Conservation (phyloP, 163 green algal genomes). For the Chloromonas sp. region DNA sequence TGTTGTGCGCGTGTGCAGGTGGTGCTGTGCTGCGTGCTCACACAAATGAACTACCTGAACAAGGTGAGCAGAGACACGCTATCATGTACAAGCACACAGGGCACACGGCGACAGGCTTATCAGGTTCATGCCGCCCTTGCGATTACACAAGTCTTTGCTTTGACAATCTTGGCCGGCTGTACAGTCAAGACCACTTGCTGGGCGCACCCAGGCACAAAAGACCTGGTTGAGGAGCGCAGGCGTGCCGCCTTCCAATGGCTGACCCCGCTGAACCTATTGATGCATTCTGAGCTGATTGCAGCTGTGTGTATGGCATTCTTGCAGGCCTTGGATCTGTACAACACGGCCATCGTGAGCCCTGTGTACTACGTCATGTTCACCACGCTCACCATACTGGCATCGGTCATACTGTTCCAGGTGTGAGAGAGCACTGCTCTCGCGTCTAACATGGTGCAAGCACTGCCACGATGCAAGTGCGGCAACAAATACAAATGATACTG, state of each 20-base stretch:
- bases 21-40: slow-evolving; percentile 80
- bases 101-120: too few species aligned
- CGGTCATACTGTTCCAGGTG: slow-evolving; percentile 87
- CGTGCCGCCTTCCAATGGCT: not conserved
- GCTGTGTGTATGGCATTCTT: not conserved
- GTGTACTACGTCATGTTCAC: slow-evolving; percentile 99
- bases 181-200: not conserved
- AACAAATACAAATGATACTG: not conserved
- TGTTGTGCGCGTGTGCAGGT: slow-evolving; percentile 37
- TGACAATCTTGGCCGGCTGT: too few species aligned
- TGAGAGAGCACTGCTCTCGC: not conserved
- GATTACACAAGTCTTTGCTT: too few species aligned
- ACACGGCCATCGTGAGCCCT: slow-evolving; percentile 93
- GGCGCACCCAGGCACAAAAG: not conserved
- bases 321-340: slow-evolving; percentile 91
- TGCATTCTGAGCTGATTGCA: not conserved
- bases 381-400: slow-evolving; percentile 83
- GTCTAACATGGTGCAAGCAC: not conserved
- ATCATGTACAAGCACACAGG: too few species aligned
- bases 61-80: slow-evolving; percentile 36
- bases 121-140: too few species aligned
- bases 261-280: not conserved
- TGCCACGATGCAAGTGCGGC: not conserved
- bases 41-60: slow-evolving; percentile 98
- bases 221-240: too few species aligned